A percentile compares a stretch with the other conserved stretches of the same genome.
Conservation (phyloP, 2,329 filamentous ascomycete genomes). For the Rosellinia necatrix region DNA sequence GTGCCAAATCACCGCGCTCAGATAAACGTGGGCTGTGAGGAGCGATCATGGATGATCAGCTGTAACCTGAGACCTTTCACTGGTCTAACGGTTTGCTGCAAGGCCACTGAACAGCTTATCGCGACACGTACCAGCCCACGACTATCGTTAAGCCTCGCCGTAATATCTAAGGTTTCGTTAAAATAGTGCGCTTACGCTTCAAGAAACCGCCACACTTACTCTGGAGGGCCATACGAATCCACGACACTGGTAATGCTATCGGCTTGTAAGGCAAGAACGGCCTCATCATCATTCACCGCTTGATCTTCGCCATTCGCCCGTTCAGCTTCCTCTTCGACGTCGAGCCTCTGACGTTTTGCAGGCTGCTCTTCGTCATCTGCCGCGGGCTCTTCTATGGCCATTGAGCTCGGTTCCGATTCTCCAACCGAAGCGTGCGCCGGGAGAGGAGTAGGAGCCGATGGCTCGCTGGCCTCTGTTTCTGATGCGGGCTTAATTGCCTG, state of each 20-base stretch:
- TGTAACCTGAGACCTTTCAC: conserved; percentile 5
- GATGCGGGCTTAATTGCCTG: conserved; percentile 10
- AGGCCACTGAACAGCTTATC: conserved; percentile 2
- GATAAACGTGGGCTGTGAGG: conserved; percentile 19
- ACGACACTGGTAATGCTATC: conserved; percentile 33
- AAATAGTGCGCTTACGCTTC: not conserved
- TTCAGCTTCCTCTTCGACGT: conserved; percentile 31
- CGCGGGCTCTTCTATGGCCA: conserved; percentile 29
- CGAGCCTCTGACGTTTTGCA: conserved; percentile 40
- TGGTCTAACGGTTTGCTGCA: not conserved
- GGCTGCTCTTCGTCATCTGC: conserved; percentile 37
- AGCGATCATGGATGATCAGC: conserved; percentile 6
- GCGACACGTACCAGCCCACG: conserved; percentile 16
- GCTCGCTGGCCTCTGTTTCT: conserved; percentile 17
- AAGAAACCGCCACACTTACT: conserved; percentile 31
- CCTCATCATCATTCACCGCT: conserved; percentile 34
- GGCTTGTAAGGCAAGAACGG: conserved; percentile 38
- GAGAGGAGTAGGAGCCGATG: conserved; percentile 1
- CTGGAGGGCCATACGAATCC: conserved; percentile 35
- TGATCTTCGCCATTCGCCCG: conserved; percentile 29
- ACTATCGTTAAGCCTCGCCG: conserved; percentile 36
- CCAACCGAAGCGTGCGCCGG: conserved; percentile 16
- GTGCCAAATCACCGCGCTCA: conserved; percentile 10
- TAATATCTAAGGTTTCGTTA: conserved; percentile 34
- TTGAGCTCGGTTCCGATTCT: conserved; percentile 28